Evolutionary conservation across 768 basidiomycete genomes (phyloP), one percentile per base, ranked within the genome.

Genomic region (Suillus paluster): DNA sequence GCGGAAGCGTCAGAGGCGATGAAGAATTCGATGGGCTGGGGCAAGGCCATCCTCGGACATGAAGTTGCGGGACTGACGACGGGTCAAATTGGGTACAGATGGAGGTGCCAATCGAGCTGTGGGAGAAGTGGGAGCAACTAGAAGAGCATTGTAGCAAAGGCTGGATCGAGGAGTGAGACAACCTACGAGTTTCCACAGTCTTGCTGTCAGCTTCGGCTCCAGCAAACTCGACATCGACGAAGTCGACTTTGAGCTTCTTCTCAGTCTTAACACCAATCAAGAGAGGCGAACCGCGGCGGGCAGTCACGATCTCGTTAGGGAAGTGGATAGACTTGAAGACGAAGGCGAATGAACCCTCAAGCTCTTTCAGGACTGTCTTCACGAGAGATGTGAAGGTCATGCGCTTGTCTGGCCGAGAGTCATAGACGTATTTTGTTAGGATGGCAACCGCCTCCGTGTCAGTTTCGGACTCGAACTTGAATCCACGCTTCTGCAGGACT

Each of bases 171-270:
- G 36, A 30, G 30, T 38, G 10, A 10, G 36, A 11, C 41, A 9
- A 75, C 83, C 70, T 65, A 86, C 84, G 74, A 53, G 71, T 63
- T 38, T 82, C 81, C 52, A 73, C 71, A 9, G 66, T 64, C 65
- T 84, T 81, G 63, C 78, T 77, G 57, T 83, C 82, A 5, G 81
- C 77, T 39, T 92, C 90, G 48, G 91, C 85, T 44, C 89, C 88
- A 38, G 91, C 88, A 69, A 99, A 88, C 75, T 99, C 96, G 60
- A 99, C 97, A 78, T 99, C 97, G 52, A 99, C 97, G 68, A 99
- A 99, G 80, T 99, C 97, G 42, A 99, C 97, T 83, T 99, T 99
- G 71, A 99, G 86, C 79, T 99, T 99, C 85, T 97, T 96, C 75
- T 99, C 97, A 19, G 97, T 99, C 89, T 99, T 99, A 73, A 99